phyloP scores from a whole-genome alignment of 2,329 filamentous ascomycete species.

The Teratosphaeria gauchensis region DNA sequence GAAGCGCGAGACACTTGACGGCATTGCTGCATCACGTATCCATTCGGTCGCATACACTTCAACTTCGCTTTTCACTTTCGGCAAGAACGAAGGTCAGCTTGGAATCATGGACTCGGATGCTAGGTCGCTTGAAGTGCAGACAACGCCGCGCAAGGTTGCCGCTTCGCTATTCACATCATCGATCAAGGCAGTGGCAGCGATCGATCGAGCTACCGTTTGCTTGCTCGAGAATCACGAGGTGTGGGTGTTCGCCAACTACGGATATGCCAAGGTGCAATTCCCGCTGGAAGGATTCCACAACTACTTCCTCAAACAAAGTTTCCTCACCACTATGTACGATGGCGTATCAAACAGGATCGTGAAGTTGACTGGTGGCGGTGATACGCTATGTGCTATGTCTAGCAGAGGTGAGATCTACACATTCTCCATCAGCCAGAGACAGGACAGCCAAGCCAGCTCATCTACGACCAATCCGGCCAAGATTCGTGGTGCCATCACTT shows the following conservation, averaged over 20 bases:
- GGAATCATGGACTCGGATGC: conserved; percentile 93
- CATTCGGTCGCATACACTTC: conserved; percentile 85
- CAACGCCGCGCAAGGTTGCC: conserved; percentile 74
- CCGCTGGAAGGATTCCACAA: conserved; percentile 65
- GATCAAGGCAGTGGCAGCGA: conserved; percentile 75
- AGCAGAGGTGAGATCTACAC: conserved; percentile 81
- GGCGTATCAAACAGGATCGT: conserved; percentile 57
- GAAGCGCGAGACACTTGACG: conserved; percentile 73
- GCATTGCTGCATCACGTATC: conserved; percentile 77
- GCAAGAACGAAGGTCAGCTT: conserved; percentile 88
- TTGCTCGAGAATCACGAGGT: conserved; percentile 81
- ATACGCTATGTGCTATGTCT: conserved; percentile 83
- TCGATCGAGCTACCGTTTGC: conserved; percentile 79
- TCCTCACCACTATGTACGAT: conserved; percentile 57
- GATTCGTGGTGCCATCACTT: conserved; percentile 71
- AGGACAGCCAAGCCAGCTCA: conserved; percentile 49
- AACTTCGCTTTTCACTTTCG: conserved; percentile 80
- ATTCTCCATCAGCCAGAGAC: conserved; percentile 61
- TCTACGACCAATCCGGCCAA: conserved; percentile 92
- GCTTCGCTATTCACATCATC: conserved; percentile 65
- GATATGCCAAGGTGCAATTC: conserved; percentile 84
- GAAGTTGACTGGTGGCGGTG: conserved; percentile 73
- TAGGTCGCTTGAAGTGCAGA: conserved; percentile 75
- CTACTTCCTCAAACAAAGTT: conserved; percentile 56
- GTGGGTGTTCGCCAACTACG: conserved; percentile 91